phyloP scores from a whole-genome alignment of 2,329 filamentous ascomycete species.

The Verticillium tricorpus region DNA sequence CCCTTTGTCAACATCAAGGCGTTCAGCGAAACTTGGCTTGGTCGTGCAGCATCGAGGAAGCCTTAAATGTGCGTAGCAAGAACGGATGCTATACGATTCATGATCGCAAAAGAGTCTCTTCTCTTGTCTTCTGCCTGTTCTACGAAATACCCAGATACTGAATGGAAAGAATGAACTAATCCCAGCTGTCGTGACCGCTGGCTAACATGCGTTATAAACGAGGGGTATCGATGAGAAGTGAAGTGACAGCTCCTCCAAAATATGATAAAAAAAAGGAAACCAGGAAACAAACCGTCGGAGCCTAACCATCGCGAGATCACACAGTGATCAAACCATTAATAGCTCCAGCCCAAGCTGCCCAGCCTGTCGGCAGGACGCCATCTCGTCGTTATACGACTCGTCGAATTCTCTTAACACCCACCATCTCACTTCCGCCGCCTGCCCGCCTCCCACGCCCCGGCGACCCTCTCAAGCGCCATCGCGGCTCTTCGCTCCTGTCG shows the following conservation, averaged over 20 bases:
- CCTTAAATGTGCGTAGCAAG: neutral
- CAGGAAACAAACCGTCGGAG: neutral
- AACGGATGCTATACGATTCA: too few relatives aligned
- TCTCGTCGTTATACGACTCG: too few relatives aligned
- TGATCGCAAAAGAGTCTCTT: neutral
- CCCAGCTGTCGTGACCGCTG: neutral
- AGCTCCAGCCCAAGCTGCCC: neutral
- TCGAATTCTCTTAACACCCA: neutral
- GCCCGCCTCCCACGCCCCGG: slow-evolving; percentile 42
- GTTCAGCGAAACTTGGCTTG: neutral
- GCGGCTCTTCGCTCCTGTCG: slow-evolving; percentile 54
- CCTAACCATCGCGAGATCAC: neutral
- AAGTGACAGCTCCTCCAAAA: neutral
- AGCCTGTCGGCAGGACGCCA: neutral
- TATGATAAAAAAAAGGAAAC: neutral
- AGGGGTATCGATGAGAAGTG: slow-evolving; percentile 9
- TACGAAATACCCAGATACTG: neutral
- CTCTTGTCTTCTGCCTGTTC: neutral
- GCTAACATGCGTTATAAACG: slow-evolving; percentile 2
- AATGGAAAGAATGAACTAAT: neutral
- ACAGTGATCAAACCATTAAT: neutral
- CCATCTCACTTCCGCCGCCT: slow-evolving; percentile 41
- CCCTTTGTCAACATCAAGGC: neutral
- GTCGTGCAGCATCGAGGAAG: neutral
- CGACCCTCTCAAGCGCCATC: slow-evolving; percentile 44